Percentiles rank a stretch among this genome's conserved stretches.
Evolutionary conservation across 352 stramenopile genomes (phyloP).

Genomic region (Phytophthora constricta): DNA sequence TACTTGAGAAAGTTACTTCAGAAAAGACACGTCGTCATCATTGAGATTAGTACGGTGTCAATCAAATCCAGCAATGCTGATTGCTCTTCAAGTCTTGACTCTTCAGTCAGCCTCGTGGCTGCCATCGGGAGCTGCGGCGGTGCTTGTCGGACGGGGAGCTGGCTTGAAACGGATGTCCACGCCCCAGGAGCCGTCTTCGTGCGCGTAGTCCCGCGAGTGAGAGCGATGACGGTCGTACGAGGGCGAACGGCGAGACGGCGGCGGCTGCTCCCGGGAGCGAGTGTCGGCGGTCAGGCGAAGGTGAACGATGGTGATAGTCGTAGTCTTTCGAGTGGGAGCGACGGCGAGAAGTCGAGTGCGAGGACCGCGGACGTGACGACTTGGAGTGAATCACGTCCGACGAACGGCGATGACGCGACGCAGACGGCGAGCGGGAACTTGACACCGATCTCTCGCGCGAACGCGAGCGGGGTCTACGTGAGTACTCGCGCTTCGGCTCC

Average conservation of each 20-base stretch:
- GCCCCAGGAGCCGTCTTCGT: conserved; percentile 21
- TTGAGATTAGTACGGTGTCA: too few relatives aligned
- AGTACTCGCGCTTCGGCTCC: conserved; percentile 25
- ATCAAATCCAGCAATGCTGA: too few relatives aligned
- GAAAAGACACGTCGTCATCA: too few relatives aligned
- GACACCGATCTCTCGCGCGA: conserved; percentile 44
- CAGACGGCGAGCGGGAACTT: conserved; percentile 43
- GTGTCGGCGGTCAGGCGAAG: conserved; percentile 27
- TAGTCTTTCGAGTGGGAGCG: conserved; percentile 33
- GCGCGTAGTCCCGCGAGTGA: conserved; percentile 28
- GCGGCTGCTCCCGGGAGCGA: conserved; percentile 23
- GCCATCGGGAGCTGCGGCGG: conserved; percentile 38
- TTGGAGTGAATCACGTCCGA: conserved; percentile 25
- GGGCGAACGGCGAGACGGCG: conserved; percentile 26
- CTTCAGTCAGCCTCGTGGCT: conserved; percentile 41
- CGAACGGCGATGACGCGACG: conserved; percentile 34
- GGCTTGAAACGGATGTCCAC: conserved; percentile 24
- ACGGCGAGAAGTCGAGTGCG: conserved; percentile 25
- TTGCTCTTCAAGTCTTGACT: too few relatives aligned
- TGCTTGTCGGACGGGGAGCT: conserved; percentile 28
- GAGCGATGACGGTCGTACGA: conserved; percentile 30
- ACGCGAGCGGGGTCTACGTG: conserved; percentile 33
- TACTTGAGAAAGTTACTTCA: too few relatives aligned
- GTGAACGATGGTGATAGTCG: conserved; percentile 24
- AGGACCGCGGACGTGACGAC: conserved; percentile 31